A percentile compares a stretch with the other conserved stretches of the same genome.
phyloP scores from a whole-genome alignment of 305 asterid species.

The Fraxinus greggii region DNA sequence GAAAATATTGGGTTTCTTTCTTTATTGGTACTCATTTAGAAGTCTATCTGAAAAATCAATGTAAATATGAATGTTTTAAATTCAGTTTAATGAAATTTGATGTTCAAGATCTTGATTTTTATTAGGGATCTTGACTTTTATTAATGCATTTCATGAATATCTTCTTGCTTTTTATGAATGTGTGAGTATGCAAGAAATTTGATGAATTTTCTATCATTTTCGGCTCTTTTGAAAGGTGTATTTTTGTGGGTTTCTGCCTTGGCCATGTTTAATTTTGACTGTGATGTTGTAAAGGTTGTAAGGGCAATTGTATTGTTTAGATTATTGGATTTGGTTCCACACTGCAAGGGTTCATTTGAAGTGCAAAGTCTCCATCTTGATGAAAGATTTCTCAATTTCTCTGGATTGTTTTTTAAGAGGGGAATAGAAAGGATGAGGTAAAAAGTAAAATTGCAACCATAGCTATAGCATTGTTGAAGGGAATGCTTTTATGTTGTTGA shows the following conservation, averaged over 20 bases:
- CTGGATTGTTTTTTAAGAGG: not conserved
- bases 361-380: not conserved
- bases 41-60: not conserved
- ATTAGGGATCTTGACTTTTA: not conserved
- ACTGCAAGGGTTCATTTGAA: not conserved
- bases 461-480: slow-evolving; percentile 33
- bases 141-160: not conserved
- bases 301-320: not conserved
- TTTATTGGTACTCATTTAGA: not conserved
- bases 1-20: not conserved
- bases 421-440: not conserved
- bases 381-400: not conserved
- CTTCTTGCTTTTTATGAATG: not conserved
- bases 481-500: slow-evolving; percentile 24
- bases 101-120: slow-evolving; percentile 13
- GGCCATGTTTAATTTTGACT: not conserved
- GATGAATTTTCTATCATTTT: not conserved
- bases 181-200: not conserved
- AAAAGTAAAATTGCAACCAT: not conserved
- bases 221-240: not conserved
- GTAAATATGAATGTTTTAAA: not conserved
- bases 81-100: slow-evolving; percentile 12
- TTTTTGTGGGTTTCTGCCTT: not conserved
- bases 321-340: not conserved
- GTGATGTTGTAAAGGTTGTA: not conserved